A percentile compares a stretch with the other conserved stretches of the same genome.
phyloP scores from a whole-genome alignment of 768 basidiomycete species.

The Mrakia frigida region DNA sequence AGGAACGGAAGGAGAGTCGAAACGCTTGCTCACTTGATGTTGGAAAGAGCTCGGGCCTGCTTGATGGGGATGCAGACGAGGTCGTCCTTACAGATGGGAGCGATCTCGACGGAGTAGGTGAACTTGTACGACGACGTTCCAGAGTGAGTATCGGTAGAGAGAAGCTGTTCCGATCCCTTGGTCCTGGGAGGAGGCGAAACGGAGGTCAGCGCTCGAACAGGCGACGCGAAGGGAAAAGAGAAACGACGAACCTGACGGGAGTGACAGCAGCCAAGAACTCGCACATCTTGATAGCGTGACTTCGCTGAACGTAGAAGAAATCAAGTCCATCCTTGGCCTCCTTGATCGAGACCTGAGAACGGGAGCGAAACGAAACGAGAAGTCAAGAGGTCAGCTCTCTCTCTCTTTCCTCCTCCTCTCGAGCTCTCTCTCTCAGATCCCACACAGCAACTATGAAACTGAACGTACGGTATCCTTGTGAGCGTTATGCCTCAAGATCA shows the following conservation, averaged over 20 bases:
- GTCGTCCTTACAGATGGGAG: conserved; percentile 96
- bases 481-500: conserved; percentile 91
- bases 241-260: conserved; percentile 64
- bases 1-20: too few species aligned
- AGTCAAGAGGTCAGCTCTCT: conserved; percentile 1
- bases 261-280: conserved; percentile 86
- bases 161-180: conserved; percentile 88
- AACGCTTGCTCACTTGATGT: conserved; percentile 69
- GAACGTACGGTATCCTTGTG: conserved; percentile 56
- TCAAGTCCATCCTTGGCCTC: conserved; percentile 93
- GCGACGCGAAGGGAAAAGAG: not conserved
- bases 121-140: conserved; percentile 94
- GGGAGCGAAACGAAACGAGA: conserved; percentile 17
- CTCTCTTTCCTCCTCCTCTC: not conserved
- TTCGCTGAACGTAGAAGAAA: conserved; percentile 88
- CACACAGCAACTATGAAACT: not conserved
- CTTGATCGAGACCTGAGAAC: conserved; percentile 71
- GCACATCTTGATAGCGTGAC: conserved; percentile 92
- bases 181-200: conserved; percentile 51
- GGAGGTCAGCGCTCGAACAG: not conserved
- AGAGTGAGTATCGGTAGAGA: conserved; percentile 87
- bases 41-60: conserved; percentile 73
- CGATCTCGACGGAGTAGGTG: conserved; percentile 95
- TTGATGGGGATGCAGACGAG: conserved; percentile 81
- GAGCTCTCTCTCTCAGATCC: not conserved